phyloP scores from a whole-genome alignment of 2,329 filamentous ascomycete genomes.

The Boeremia exigua region DNA sequence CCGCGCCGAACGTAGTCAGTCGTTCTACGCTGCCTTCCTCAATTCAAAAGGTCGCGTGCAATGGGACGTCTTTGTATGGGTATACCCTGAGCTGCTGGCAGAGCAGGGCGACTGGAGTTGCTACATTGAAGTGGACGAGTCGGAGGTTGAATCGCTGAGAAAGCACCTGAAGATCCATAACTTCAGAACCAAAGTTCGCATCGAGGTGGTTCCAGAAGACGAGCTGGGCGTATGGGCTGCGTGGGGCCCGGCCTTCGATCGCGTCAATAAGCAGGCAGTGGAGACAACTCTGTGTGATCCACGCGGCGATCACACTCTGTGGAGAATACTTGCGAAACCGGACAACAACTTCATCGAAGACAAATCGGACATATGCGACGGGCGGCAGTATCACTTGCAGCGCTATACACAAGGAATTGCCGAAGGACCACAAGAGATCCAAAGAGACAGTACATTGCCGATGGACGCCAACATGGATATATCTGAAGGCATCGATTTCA shows the following conservation, averaged over 20 bases:
- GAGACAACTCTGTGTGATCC: slow-evolving; percentile 30
- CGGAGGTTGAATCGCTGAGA: slow-evolving; percentile 66
- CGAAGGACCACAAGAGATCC: slow-evolving; percentile 83
- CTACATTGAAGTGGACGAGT: slow-evolving; percentile 82
- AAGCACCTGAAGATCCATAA: slow-evolving; percentile 85
- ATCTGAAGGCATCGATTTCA: slow-evolving; percentile 85
- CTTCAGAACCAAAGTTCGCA: slow-evolving; percentile 76
- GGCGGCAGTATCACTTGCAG: slow-evolving; percentile 70
- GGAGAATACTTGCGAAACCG: slow-evolving; percentile 9
- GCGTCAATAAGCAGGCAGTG: slow-evolving; percentile 10
- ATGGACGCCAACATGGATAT: slow-evolving; percentile 90
- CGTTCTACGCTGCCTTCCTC: slow-evolving; percentile 78
- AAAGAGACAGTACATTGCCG: slow-evolving; percentile 73
- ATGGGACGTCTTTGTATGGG: slow-evolving; percentile 89
- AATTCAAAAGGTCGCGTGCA: slow-evolving; percentile 82
- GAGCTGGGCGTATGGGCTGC: slow-evolving; percentile 74
- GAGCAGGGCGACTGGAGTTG: slow-evolving; percentile 59
- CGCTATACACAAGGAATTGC: slow-evolving; percentile 81
- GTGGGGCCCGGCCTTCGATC: slow-evolving; percentile 61
- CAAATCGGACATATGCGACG: slow-evolving; percentile 30
- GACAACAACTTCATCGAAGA: slow-evolving; percentile 8
- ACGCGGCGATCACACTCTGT: slow-evolving; percentile 22
- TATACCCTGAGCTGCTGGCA: slow-evolving; percentile 29
- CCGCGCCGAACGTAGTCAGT: slow-evolving; percentile 51
- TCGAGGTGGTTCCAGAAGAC: slow-evolving; percentile 63